Conservation (phyloP, 164 flowering plant genomes). For the Paratinospora sagittata region DNA sequence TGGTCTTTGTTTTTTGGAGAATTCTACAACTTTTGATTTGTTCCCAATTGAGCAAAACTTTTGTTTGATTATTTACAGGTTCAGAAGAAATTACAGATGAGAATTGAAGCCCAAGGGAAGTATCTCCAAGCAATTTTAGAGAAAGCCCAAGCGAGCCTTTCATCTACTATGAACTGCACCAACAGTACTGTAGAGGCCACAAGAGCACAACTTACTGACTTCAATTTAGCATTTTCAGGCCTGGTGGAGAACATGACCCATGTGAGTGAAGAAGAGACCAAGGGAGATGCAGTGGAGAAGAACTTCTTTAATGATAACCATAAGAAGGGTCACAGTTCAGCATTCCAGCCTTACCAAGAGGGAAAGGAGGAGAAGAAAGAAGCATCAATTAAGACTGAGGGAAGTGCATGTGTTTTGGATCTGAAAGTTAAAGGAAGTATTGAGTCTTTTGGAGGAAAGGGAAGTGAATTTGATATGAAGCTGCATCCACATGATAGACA, state of each 20-base stretch:
- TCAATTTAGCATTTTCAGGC: constrained; percentile 54
- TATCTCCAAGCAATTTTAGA: constrained; percentile 71
- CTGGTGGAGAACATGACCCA: constrained; percentile 37
- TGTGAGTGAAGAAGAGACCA: constrained; percentile 20
- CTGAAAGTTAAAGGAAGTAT: constrained; percentile 41
- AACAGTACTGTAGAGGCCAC: constrained; percentile 37
- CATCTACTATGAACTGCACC: constrained; percentile 29
- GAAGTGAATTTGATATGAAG: constrained; percentile 22
- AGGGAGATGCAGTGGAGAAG: constrained; percentile 12
- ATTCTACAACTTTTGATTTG: too few species aligned
- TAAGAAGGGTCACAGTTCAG: constrained; percentile 16
- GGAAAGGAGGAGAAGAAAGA: constrained; percentile 22
- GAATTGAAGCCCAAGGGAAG: constrained; percentile 91
- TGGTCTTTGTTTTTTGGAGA: too few species aligned
- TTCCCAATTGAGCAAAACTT: not conserved
- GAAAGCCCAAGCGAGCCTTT: constrained; percentile 61
- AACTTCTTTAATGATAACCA: constrained; percentile 6
- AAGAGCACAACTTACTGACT: constrained; percentile 43
- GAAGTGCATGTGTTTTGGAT: constrained; percentile 36
- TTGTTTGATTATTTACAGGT: constrained; percentile 42
- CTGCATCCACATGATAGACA: constrained; percentile 15
- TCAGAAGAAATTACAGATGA: constrained; percentile 71
- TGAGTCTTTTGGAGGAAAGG: constrained; percentile 36
- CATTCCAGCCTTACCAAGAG: constrained; percentile 23
- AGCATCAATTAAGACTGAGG: constrained; percentile 30